Evolutionary conservation across 2,329 filamentous ascomycete species (phyloP), one percentile per base, ranked within the genome.

Genomic region (Fusarium nelsonii): DNA sequence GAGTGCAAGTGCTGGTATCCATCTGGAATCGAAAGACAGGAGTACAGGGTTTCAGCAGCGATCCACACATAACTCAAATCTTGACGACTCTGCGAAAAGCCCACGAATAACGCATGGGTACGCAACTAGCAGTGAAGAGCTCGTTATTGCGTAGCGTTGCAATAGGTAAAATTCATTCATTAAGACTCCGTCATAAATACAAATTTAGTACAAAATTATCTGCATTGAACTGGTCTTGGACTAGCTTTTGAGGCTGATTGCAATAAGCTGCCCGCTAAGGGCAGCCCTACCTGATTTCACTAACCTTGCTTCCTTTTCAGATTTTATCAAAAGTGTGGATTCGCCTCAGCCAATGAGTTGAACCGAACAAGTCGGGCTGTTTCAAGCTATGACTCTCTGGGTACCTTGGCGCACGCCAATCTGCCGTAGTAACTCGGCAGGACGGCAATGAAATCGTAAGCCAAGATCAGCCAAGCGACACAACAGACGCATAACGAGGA

Each of bases 21-120:
- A 51, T 30, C 16, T 51, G n/a, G 48, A 51, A n/a, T 51, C 48
- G 3, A 51, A 51, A 12, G 48, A 40, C 3, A 51, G n/a, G n/a
- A 51, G n/a, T 9, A 15, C 28, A 45, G 48, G 48, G 10, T 39
- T 30, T 15, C 48, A 18, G 6, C 15, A n/a, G 9, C 23, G 23
- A 4, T 51, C 48, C 6, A 12, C 10, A 28, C 33, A 12, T 10
- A 51, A 16, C 18, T 10, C 26, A 15, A 37, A 18, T n/a, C 48
- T 28, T 20, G 28, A 20, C 18, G 9, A 32, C 1, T 18, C 28
- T 6, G 3, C n/a, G 6, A 45, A 45, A 28, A 6, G 16, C 4
- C 48, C 48, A 30, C 33, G 14, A 18, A 16, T 18, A 39, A 51
- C 12, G 12, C 23, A 51, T 16, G 36, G 3, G 12, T 10, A 28